A percentile compares a stretch with the other conserved stretches of the same genome.
phyloP scores from a whole-genome alignment of 495 filamentous ascomycete species.

The Aspergillus haitiensis region DNA sequence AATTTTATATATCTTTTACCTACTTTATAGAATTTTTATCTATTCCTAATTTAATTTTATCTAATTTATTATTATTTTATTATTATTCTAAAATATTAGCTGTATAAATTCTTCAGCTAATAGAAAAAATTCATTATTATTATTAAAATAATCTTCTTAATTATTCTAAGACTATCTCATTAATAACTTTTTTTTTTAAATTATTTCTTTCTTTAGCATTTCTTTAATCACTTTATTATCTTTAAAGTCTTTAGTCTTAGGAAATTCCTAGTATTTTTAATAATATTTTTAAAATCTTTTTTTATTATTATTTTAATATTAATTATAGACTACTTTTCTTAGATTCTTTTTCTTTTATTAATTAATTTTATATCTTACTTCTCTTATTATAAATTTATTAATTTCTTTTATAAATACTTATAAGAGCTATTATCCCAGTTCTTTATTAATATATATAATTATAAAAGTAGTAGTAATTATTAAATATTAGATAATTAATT shows the following conservation, averaged over 20 bases:
- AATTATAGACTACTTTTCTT: not conserved
- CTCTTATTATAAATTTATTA: no score
- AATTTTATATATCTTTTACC: not conserved
- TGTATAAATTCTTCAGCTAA: no score
- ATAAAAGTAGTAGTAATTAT: no score
- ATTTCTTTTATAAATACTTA: no score
- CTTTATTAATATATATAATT: no score
- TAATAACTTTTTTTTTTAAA: not conserved
- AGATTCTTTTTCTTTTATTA: not conserved
- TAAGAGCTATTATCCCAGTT: no score
- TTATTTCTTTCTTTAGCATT: not conserved
- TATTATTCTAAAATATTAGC: no score
- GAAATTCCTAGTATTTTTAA: conserved; percentile 1
- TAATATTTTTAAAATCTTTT: conserved; percentile 1
- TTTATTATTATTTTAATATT: conserved; percentile 1
- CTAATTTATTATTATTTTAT: no score
- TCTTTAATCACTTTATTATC: no score
- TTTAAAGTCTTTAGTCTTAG: not conserved
- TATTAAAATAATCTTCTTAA: not conserved
- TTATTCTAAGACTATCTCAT: not conserved
- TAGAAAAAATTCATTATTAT: no score
- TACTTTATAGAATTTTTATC: not conserved
- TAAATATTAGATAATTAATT: not conserved
- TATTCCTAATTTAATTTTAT: not conserved
- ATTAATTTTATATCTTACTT: not conserved